phyloP scores from a whole-genome alignment of 148 eudicot species.

The Heliosperma pusillum region DNA sequence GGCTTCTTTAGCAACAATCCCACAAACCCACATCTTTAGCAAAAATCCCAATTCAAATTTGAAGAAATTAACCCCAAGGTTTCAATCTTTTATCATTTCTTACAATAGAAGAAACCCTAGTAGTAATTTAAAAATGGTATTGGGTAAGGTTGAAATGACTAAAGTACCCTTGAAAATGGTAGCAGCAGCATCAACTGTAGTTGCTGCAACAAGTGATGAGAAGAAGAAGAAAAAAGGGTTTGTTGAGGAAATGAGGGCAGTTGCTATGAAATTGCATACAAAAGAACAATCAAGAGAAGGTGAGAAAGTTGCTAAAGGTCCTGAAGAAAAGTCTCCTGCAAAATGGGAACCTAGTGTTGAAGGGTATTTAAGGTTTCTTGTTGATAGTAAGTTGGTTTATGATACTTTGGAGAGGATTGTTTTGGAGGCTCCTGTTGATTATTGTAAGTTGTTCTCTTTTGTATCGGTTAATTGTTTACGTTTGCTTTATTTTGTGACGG shows the following conservation, averaged over 20 bases:
- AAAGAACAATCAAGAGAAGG: conserved; percentile 84
- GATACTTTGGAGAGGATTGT: conserved; percentile 62
- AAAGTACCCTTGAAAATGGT: not conserved
- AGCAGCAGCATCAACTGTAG: conserved; percentile 29
- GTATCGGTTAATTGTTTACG: too few species aligned
- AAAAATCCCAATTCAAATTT: conserved; percentile 29
- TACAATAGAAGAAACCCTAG: conserved; percentile 5
- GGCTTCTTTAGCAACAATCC: conserved; percentile 49
- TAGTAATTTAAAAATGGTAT: conserved; percentile 21
- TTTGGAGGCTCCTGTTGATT: conserved; percentile 57
- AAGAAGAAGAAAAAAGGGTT: conserved; percentile 73
- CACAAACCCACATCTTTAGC: conserved; percentile 21
- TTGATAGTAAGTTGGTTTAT: conserved; percentile 56
- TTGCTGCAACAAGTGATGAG: conserved; percentile 31
- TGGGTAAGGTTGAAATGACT: conserved; percentile 19
- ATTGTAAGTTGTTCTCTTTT: conserved; percentile 46
- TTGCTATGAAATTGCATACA: conserved; percentile 87
- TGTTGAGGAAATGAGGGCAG: conserved; percentile 96
- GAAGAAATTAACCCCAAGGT: conserved; percentile 10
- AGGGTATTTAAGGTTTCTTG: conserved; percentile 88
- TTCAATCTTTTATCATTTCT: conserved; percentile 8
- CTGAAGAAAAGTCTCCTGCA: conserved; percentile 51
- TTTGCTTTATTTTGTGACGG: too few species aligned
- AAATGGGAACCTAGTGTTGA: conserved; percentile 83
- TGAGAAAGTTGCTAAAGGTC: conserved; percentile 57